Conservation (phyloP, 495 filamentous ascomycete genomes). For the Penicillium bialowiezense region DNA sequence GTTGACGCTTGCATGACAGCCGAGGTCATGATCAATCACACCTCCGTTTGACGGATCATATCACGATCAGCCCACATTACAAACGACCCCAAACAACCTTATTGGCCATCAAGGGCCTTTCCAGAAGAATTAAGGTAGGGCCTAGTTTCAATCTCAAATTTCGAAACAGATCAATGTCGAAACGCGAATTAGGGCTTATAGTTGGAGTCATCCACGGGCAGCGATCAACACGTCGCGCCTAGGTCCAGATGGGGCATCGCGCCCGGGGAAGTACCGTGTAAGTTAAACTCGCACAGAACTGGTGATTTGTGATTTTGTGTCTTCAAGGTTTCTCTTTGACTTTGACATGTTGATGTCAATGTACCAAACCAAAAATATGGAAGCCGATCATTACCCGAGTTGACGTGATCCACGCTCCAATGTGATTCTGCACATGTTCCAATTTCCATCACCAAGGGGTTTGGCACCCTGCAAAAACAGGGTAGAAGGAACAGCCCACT, state of each 20-base stretch:
- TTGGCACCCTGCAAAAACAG: neutral
- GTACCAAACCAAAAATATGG: neutral
- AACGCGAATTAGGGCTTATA: no score
- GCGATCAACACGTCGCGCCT: slow-evolving; percentile 2
- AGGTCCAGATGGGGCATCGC: slow-evolving; percentile 10
- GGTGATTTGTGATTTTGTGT: no score
- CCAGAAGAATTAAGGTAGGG: neutral
- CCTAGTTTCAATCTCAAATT: neutral
- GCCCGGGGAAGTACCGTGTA: slow-evolving; percentile 11
- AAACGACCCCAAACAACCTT: slow-evolving; percentile 3
- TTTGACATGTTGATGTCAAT: no score
- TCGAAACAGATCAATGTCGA: neutral
- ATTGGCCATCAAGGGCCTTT: neutral
- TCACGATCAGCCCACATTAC: neutral
- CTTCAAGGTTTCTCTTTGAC: neutral
- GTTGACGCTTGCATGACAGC: slow-evolving; percentile 10
- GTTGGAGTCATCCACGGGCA: neutral
- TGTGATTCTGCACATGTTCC: slow-evolving; percentile 10
- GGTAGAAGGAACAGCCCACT: no score
- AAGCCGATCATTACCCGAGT: neutral
- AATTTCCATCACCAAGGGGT: neutral
- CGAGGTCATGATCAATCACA: slow-evolving; percentile 17
- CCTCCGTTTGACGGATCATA: slow-evolving; percentile 17
- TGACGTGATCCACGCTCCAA: neutral
- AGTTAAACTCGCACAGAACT: neutral